A percentile compares a stretch with the other conserved stretches of the same genome.
Evolutionary conservation across 352 stramenopile species (phyloP).

Genomic region (Pythium plurisporium): DNA sequence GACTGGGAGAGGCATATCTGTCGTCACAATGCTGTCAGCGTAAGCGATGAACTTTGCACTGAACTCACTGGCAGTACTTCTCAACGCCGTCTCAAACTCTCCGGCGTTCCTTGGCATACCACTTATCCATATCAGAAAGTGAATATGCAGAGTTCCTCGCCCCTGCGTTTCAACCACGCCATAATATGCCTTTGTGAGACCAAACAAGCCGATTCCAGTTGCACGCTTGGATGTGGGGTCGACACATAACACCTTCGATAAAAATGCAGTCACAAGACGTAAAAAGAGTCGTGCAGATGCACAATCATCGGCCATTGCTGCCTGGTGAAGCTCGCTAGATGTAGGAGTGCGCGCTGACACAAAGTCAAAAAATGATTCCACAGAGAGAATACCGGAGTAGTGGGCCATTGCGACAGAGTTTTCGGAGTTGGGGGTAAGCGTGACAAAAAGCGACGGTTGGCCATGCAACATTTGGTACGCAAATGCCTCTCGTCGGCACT

Average conservation of each 20-base stretch:
- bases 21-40: not conserved
- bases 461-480: constrained; percentile 17
- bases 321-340: not conserved
- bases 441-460: constrained; percentile 17
- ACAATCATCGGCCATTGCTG: constrained; percentile 15
- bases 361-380: constrained; percentile 6
- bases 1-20: not conserved
- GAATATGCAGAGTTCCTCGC: constrained; percentile 9
- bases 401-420: constrained; percentile 16
- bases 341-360: constrained; percentile 4
- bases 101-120: not conserved
- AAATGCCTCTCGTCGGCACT: constrained; percentile 21
- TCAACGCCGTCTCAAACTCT: not conserved
- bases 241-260: constrained; percentile 6
- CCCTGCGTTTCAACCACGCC: constrained; percentile 18
- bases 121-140: constrained; percentile 11
- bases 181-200: constrained; percentile 8
- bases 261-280: constrained; percentile 10
- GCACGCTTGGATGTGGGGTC: not conserved
- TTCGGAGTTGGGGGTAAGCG: constrained; percentile 16
- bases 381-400: constrained; percentile 10
- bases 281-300: constrained; percentile 13
- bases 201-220: constrained; percentile 7
- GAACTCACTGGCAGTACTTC: not conserved
- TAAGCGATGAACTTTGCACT: not conserved